phyloP scores from a whole-genome alignment of 345 rosid genomes.

The Euphorbia lathyris region DNA sequence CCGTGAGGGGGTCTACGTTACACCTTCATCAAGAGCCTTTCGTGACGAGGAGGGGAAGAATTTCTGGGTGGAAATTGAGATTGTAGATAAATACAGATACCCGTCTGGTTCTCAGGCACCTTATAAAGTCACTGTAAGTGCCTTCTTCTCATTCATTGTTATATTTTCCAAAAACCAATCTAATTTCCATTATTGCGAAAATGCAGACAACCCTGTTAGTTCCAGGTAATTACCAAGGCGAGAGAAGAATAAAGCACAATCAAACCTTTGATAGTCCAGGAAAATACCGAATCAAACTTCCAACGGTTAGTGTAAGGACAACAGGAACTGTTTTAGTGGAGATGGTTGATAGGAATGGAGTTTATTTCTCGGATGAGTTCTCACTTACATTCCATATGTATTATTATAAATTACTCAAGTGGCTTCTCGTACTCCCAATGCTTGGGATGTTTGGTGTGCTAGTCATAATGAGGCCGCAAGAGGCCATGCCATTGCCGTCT shows the following conservation, averaged over 20 bases:
- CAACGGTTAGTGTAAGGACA: conserved; percentile 88
- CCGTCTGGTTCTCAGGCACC: conserved; percentile 94
- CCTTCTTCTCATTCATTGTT: conserved; percentile 6
- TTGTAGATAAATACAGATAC: conserved; percentile 74
- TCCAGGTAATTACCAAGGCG: conserved; percentile 96
- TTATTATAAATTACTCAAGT: conserved; percentile 91
- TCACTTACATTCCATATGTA: conserved; percentile 96
- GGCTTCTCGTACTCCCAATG: conserved; percentile 98
- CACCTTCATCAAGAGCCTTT: conserved; percentile 85
- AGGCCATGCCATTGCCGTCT: conserved; percentile 84
- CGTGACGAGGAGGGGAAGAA: conserved; percentile 98
- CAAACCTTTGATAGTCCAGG: conserved; percentile 69
- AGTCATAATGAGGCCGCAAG: conserved; percentile 88
- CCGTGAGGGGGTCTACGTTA: conserved; percentile 78
- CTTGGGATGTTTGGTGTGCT: conserved; percentile 90
- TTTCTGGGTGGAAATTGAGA: conserved; percentile 97
- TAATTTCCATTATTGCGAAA: conserved; percentile 9
- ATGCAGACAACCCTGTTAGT: conserved; percentile 83
- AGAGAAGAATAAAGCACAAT: conserved; percentile 63
- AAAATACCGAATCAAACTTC: conserved; percentile 73
- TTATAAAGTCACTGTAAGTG: conserved; percentile 88
- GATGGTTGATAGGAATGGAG: conserved; percentile 91
- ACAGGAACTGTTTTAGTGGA: conserved; percentile 91
- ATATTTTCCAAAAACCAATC: neutral
- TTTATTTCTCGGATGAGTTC: conserved; percentile 93